These are phyloP conservation scores for Monosporascus sp. DNA, from an alignment of 2,329 filamentous ascomycete genomes.

Conservation along the genomic window DNA sequence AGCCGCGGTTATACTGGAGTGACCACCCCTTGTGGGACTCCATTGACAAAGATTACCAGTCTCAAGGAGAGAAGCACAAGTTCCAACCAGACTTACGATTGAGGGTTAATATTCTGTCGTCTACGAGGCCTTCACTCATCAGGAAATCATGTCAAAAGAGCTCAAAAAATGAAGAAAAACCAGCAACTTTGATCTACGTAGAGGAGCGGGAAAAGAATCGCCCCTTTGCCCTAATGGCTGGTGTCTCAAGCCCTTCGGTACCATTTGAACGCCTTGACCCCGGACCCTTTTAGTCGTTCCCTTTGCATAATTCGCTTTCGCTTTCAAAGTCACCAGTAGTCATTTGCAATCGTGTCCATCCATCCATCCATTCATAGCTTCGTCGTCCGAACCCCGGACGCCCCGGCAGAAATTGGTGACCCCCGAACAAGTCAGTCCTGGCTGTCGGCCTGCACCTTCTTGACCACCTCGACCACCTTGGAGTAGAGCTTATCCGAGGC, in stretches of 20 bases:
- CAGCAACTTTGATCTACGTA: too few relatives aligned
- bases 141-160: neutral
- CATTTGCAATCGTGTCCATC: neutral
- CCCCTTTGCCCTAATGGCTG: neutral
- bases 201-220: neutral
- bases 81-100: too few relatives aligned
- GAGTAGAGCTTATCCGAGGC: conserved; percentile 71
- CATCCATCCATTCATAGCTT: neutral
- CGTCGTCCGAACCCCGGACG: neutral
- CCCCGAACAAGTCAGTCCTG: conserved; percentile 34
- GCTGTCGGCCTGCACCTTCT: conserved; percentile 71
- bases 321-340: neutral
- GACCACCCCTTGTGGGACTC: too few relatives aligned
- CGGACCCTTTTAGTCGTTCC: neutral
- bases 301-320: neutral
- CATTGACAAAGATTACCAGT: too few relatives aligned
- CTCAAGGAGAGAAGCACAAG: too few relatives aligned
- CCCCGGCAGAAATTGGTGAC: neutral
- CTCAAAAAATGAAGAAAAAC: too few relatives aligned
- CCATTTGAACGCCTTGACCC: neutral
- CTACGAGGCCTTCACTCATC: neutral
- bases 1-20: too few relatives aligned
- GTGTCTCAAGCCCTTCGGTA: neutral
- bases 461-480: conserved; percentile 70
- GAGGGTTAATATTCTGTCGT: neutral